Conservation (phyloP, 2,329 filamentous ascomycete species). For the Coniochaeta prunicola region DNA sequence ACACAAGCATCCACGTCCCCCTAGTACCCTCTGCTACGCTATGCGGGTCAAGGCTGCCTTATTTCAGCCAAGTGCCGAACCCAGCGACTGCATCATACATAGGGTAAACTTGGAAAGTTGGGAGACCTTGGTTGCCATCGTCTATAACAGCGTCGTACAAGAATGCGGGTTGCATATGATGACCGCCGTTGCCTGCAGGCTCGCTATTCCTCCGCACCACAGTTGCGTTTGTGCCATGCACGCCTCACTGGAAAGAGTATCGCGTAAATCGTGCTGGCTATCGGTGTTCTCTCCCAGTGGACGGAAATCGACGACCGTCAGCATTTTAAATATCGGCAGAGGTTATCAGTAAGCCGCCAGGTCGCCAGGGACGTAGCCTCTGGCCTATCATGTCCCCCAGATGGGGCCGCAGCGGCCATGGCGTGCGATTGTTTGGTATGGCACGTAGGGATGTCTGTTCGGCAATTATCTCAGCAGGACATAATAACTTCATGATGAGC, state of each 20-base stretch:
- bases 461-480: not conserved
- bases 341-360: not conserved
- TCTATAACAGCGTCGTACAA: not conserved
- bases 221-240: not conserved
- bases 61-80: not conserved
- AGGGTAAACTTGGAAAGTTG: not conserved
- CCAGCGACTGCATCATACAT: not conserved
- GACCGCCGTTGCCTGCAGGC: not conserved
- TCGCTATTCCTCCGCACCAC: not conserved
- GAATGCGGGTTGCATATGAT: not conserved
- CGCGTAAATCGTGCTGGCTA: not conserved
- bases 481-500: not conserved
- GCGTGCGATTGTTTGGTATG: not conserved
- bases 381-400: not conserved
- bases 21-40: not conserved
- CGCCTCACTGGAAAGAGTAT: not conserved
- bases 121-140: not conserved
- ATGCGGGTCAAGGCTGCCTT: not conserved
- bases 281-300: not conserved
- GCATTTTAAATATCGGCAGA: not conserved
- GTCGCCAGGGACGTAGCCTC: not conserved
- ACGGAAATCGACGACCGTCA: not conserved
- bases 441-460: not conserved
- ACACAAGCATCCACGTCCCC: not conserved
- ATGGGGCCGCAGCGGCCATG: not conserved